Evolutionary conservation across 306 rosid genomes (phyloP).

Genomic region (Hylodesmum podocarpum): DNA sequence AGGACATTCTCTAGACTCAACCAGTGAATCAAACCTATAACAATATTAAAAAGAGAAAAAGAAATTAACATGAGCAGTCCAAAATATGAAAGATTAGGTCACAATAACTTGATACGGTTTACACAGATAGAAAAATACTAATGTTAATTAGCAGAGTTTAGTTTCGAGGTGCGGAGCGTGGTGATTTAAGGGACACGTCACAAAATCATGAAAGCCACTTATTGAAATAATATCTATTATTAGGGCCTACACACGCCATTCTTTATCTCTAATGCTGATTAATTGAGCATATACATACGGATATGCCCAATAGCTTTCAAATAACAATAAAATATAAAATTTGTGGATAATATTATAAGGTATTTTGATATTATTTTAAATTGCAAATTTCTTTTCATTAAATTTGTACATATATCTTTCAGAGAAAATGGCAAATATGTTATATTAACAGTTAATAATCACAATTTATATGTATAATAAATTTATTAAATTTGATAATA

Average conservation of each 20-base stretch:
- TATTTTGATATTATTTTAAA: not conserved
- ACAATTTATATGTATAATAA: too few species aligned
- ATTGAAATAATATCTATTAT: constrained; percentile 5
- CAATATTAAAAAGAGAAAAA: too few species aligned
- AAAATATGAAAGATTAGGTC: not conserved
- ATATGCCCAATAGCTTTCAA: constrained; percentile 19
- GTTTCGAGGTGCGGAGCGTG: not conserved
- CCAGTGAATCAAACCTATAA: too few species aligned
- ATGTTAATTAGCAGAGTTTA: not conserved
- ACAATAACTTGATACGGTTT: not conserved
- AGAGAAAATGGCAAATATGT: too few species aligned
- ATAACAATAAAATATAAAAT: not conserved
- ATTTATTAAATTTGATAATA: too few species aligned
- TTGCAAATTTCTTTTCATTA: not conserved
- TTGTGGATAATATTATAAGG: not conserved
- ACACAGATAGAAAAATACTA: not conserved
- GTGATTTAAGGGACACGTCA: not conserved
- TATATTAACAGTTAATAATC: too few species aligned
- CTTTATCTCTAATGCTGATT: not conserved
- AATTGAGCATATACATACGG: constrained; percentile 17
- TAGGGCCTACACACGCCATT: not conserved
- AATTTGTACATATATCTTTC: too few species aligned
- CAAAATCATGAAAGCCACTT: constrained; percentile 16
- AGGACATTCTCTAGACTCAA: too few species aligned
- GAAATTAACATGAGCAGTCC: too few species aligned